Evolutionary conservation across 176 grass and related monocot species (phyloP).

Genomic region (Calamus simplicifolius): DNA sequence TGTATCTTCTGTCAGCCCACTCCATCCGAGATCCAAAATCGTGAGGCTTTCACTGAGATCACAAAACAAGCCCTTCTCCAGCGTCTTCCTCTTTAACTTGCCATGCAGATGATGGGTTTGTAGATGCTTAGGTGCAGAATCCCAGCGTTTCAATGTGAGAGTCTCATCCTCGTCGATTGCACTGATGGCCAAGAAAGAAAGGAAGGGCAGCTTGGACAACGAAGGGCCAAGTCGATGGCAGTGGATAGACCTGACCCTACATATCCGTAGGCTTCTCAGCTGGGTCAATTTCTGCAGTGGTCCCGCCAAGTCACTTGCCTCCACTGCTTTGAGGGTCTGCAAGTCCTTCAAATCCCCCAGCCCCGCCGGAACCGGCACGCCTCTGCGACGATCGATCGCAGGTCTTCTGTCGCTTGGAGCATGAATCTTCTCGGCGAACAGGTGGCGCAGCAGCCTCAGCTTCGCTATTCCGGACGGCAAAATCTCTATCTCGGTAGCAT

Average conservation of each 20-base stretch:
- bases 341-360: constrained; percentile 28
- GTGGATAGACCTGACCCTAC: constrained; percentile 19
- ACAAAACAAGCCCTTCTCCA: constrained; percentile 27
- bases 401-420: constrained; percentile 9
- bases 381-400: background rate
- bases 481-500: background rate
- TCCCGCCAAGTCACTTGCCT: constrained; percentile 26
- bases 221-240: constrained; percentile 29
- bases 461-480: constrained; percentile 16
- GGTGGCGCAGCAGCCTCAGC: constrained; percentile 16
- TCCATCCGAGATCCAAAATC: constrained; percentile 24
- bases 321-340: constrained; percentile 16
- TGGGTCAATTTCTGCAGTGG: constrained; percentile 29
- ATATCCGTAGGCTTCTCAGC: constrained; percentile 28
- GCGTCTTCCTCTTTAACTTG: constrained; percentile 17
- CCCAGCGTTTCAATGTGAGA: constrained; percentile 34
- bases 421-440: constrained; percentile 3
- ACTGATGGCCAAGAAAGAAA: constrained; percentile 25
- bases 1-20: constrained; percentile 17
- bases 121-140: constrained; percentile 16
- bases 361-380: constrained; percentile 21
- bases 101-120: constrained; percentile 23
- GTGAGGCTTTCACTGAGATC: background rate
- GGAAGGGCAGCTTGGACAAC: constrained; percentile 31
- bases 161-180: constrained; percentile 26